Conservation (phyloP, 495 filamentous ascomycete genomes). For the Xylona heveae region DNA sequence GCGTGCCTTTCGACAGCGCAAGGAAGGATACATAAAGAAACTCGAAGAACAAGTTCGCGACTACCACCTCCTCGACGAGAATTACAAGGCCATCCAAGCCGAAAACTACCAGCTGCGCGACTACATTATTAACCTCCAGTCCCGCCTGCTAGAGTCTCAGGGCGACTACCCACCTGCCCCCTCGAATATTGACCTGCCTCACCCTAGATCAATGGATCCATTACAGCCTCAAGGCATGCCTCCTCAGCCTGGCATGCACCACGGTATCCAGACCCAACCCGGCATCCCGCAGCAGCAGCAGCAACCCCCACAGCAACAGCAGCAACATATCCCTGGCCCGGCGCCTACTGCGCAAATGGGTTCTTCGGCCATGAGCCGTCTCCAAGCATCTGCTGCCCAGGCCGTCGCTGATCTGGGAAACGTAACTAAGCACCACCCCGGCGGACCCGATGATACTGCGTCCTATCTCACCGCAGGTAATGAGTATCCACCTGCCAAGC, state of each 20-base stretch:
- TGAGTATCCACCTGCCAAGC: too few relatives aligned
- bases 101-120: conserved; percentile 84
- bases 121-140: conserved; percentile 79
- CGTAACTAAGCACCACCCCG: conserved; percentile 12
- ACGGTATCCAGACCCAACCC: background rate
- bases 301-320: conserved; percentile 3
- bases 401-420: conserved; percentile 14
- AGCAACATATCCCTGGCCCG: conserved; percentile 6
- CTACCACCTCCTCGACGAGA: conserved; percentile 42
- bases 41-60: conserved; percentile 80
- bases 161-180: conserved; percentile 74
- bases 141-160: conserved; percentile 62
- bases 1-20: conserved; percentile 93
- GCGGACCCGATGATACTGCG: too few relatives aligned
- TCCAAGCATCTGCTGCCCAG: conserved; percentile 20
- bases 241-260: background rate
- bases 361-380: conserved; percentile 12
- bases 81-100: conserved; percentile 48
- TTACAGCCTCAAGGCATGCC: background rate
- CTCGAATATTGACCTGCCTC: conserved; percentile 30
- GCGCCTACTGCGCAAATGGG: conserved; percentile 20
- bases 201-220: conserved; percentile 9
- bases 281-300: conserved; percentile 5
- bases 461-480: too few relatives aligned
- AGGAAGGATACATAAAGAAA: conserved; percentile 94